A percentile compares a stretch with the other conserved stretches of the same genome.
phyloP scores from a whole-genome alignment of 306 rosid genomes.

The Trichosanthes cucumerina region DNA sequence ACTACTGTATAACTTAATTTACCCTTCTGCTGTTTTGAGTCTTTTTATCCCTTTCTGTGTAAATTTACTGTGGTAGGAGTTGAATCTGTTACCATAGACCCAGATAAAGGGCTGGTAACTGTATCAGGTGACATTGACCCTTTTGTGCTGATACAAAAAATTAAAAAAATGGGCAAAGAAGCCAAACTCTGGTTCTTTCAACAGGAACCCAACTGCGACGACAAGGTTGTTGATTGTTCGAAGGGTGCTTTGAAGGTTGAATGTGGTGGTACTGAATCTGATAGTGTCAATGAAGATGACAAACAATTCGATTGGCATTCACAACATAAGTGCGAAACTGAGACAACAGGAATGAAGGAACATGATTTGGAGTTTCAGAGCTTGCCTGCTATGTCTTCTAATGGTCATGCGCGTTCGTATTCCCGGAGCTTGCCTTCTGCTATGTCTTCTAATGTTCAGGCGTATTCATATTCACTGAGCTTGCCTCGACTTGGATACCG shows the following conservation, averaged over 20 bases:
- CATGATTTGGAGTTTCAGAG: neutral
- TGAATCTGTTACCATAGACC: constrained; percentile 1
- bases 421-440: neutral
- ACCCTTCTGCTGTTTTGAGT: neutral
- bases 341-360: neutral
- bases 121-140: constrained; percentile 7
- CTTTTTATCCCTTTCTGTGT: neutral
- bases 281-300: neutral
- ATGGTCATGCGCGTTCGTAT: neutral
- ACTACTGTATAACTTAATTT: neutral
- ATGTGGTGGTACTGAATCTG: neutral
- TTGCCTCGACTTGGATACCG: neutral
- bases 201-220: neutral
- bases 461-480: neutral
- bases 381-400: neutral
- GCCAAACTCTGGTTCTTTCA: constrained; percentile 7
- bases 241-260: neutral
- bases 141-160: neutral
- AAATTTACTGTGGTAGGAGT: constrained; percentile 8
- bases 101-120: neutral
- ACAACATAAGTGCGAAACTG: neutral
- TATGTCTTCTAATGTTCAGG: neutral
- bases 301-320: neutral
- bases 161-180: neutral
- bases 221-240: neutral